phyloP scores from a whole-genome alignment of 73 alveolate species.

The Durusdinium trenchii region DNA sequence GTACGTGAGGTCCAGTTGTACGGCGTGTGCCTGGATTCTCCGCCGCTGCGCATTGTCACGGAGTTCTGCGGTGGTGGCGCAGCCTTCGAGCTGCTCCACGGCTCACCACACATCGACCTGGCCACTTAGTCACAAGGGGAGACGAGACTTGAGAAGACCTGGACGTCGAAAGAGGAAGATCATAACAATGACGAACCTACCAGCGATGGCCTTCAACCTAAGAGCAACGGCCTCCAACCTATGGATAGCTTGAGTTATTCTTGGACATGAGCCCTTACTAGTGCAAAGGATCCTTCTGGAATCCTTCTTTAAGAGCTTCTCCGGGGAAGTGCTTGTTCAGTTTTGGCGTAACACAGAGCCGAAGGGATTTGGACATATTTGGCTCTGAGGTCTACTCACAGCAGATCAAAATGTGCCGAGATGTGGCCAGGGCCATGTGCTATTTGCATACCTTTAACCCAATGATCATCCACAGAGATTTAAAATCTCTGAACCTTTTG shows the following conservation, averaged over 20 bases:
- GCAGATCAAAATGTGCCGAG: slow-evolving; percentile 83
- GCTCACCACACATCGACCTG: slow-evolving; percentile 13
- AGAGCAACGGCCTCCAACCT: too few relatives aligned
- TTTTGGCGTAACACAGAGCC: too few relatives aligned
- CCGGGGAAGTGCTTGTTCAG: too few relatives aligned
- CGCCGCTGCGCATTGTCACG: slow-evolving; percentile 89
- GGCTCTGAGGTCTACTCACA: slow-evolving; percentile 40
- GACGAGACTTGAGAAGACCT: too few relatives aligned
- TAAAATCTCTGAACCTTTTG: slow-evolving; percentile 60
- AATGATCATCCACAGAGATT: slow-evolving; percentile 69
- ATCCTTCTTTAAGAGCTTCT: too few relatives aligned
- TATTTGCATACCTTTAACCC: slow-evolving; percentile 89
- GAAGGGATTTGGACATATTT: neutral
- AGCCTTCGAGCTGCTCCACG: slow-evolving; percentile 61
- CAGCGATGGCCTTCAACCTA: too few relatives aligned
- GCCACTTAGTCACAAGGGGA: neutral
- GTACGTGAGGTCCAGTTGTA: slow-evolving; percentile 59
- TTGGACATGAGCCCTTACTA: too few relatives aligned
- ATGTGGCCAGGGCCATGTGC: slow-evolving; percentile 69
- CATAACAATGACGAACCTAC: too few relatives aligned
- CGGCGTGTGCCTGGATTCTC: slow-evolving; percentile 81
- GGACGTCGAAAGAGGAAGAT: too few relatives aligned
- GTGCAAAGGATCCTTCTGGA: too few relatives aligned
- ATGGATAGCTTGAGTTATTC: too few relatives aligned
- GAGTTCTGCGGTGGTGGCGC: slow-evolving; percentile 92